Evolutionary conservation across 371 early-diverging fungal genomes (phyloP).

Genomic region (Cokeromyces recurvatus): DNA sequence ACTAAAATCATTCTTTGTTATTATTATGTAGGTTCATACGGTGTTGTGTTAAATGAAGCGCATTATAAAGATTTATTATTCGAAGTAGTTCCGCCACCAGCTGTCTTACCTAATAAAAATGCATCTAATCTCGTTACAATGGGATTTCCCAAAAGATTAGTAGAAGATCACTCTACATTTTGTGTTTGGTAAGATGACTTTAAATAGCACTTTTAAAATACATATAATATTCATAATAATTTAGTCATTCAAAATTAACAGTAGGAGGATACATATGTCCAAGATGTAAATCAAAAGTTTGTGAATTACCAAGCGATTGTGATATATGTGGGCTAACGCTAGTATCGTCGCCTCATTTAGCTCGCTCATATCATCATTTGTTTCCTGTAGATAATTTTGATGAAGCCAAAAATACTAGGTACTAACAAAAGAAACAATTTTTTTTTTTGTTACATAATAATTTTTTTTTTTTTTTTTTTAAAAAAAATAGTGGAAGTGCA

Average conservation of each 20-base stretch:
- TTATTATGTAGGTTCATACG: conserved; percentile 62
- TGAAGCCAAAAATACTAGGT: conserved; percentile 41
- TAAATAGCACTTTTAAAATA: too few relatives aligned
- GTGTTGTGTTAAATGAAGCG: conserved; percentile 81
- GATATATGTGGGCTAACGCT: conserved; percentile 88
- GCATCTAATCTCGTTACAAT: conserved; percentile 75
- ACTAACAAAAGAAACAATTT: conserved; percentile 1
- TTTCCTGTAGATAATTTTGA: conserved; percentile 82
- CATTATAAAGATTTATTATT: conserved; percentile 77
- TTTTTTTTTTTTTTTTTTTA: conserved; percentile 9
- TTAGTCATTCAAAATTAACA: conserved; percentile 71
- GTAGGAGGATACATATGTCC: conserved; percentile 87
- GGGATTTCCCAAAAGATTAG: conserved; percentile 83
- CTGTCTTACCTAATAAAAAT: conserved; percentile 58
- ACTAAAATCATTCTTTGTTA: neutral
- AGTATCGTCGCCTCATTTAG: conserved; percentile 89
- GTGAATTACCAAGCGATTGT: conserved; percentile 91
- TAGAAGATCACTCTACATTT: conserved; percentile 59
- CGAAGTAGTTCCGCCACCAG: conserved; percentile 81
- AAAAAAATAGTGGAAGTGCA: conserved; percentile 14
- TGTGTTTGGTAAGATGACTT: conserved; percentile 71
- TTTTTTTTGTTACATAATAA: neutral
- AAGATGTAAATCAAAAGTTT: conserved; percentile 77
- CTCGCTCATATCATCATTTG: conserved; percentile 93
- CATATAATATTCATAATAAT: neutral